Base-by-base conservation (phyloP, 1,139 yeast genomes). In the Maudiozyma humilis region DNA sequence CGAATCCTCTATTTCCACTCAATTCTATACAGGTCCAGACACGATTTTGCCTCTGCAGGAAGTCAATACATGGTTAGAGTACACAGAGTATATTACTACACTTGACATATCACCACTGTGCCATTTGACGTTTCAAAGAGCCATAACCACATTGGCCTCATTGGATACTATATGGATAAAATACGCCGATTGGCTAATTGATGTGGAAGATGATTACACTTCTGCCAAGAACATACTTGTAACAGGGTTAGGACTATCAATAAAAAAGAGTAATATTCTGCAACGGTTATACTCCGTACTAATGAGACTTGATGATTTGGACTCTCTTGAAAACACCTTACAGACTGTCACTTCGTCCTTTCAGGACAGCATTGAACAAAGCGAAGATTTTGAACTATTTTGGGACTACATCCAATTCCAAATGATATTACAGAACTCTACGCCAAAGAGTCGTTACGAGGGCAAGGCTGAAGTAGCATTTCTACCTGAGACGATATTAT, bases 131-230 rank as follows among this genome's bases (percentile, higher is more conserved):
- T 63, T 61, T 36, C 65, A 63, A 46, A 51, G 67, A 40, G 63
- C 63, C 2, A 36, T 61, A 18, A 16, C 53, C 3, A 52, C 59
- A 4, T 42, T 62, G 18, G 62, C 62, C 1, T 61, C 58, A 40
- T 58, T 58, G 29, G 65, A 62, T 32, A 30, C 43, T 13, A 45
- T 63, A 13, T 63, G 66, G 66, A 33, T 61, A 4, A 51, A 56
- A 40, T 63, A 59, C 41, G 54, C 63, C 3, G 42, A 49, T 18
- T 63, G 64, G 63, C 41, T 59, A n/a, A 48, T 56, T n/a, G 52
- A 53, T 6, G 32, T 38, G 29, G 43, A 50, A 16, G 47, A 53
- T 8, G 62, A 62, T 42, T 44, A 47, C 19, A 7, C 47, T 1
- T 45, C 52, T 12, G 62, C 64, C 0, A 57, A 56, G 42, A 49